Evolutionary conservation across 1,284 basidiomycete genomes (phyloP), one percentile per base, ranked within the genome.

Genomic region (Cutaneotrichosporon dermatis): DNA sequence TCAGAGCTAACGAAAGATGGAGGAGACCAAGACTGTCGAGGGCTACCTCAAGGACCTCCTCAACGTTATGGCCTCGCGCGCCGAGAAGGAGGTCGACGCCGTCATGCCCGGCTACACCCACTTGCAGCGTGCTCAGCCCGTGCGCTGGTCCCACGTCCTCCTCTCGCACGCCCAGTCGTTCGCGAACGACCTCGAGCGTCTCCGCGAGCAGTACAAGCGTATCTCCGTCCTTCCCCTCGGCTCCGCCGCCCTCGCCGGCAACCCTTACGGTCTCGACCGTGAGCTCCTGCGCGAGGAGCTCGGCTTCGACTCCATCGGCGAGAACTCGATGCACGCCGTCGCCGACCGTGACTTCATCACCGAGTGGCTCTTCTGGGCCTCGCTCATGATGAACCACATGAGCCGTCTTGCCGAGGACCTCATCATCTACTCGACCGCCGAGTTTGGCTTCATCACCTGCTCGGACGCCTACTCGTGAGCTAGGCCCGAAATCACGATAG

Each of bases 21-120:
- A 89, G 52, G 85, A 95, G 76, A 86, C 89, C 35, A 79, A 80
- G 46, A 83, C 85, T 42, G 83, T 95, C 61, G 85, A 89, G 72
- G 76, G 79, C n/a, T 85, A 86, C 63, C 80, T 97, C 51, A 86
- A 86, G 69, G 88, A 84, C 16, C 83, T 98, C 36, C 84, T 99
- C 61, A 83, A 83, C 51, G 92, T 97, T 67, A 88, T 98, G 82
- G 87, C 90, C 15, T 88, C 90, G 69, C 86, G 95, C 55, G 93
- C 94, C 13, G 88, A 94, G 74, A 87, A 88, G 75, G 96, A 98
- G 80, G 88, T 90, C 64, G 89, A 93, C 69, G 84, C 89, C 58
- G 80, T 99, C 59, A 84, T 98, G 76, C 95, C 95, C 10, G 95
- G 95, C 9, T 99, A 98, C 79, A 99, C 95, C 0, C 95, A 99